Evolutionary conservation across 768 basidiomycete species (phyloP), one percentile per base, ranked within the genome.

Genomic region (Suillus paluster): DNA sequence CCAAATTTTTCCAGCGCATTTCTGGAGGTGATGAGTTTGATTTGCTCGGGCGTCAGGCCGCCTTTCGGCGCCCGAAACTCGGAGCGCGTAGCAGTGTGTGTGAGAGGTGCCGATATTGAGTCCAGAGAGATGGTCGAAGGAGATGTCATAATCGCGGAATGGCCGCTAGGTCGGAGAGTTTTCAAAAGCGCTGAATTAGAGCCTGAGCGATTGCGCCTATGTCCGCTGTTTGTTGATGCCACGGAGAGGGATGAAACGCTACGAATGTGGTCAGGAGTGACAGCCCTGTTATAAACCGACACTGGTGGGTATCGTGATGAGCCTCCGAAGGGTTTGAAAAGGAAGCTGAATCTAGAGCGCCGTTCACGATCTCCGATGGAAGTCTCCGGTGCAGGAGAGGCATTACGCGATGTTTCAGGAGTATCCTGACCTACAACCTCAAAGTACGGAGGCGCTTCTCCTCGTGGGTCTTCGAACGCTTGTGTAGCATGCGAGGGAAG

Each of bases 31-130:
- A 94, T 88, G 59, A 92, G 77, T 70, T 83, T 87, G 62, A 94
- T 73, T 65, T 85, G 83, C 45, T 84, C 84, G 0, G 81, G 72
- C 8, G 83, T 84, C 15, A 81, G 76, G 0, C 84, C 83, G 5
- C 75, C 70, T 54, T 73, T 72, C 23, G 83, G 83, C 60, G 86
- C 90, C 19, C 83, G 82, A 64, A 92, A 90, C 70, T 89, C 87
- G 2, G 91, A 88, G 25, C 89, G 86, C 23, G 83, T 78, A 30
- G 83, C 77, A 12, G 92, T 94, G 71, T 94, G 90, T 7, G 87
- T 82, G 10, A 94, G 82, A 8, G 92, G 92, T 5, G 89, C 70
- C 6, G 90, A 92, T 61, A 94, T 94, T 11, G 84, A 90, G 65
- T 86, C 80, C 39, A 92, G 78, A 19, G 91, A 91, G 60, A 91